Base-by-base conservation (phyloP, 805 yeast genomes). In the Phaffomyces antillensis region DNA sequence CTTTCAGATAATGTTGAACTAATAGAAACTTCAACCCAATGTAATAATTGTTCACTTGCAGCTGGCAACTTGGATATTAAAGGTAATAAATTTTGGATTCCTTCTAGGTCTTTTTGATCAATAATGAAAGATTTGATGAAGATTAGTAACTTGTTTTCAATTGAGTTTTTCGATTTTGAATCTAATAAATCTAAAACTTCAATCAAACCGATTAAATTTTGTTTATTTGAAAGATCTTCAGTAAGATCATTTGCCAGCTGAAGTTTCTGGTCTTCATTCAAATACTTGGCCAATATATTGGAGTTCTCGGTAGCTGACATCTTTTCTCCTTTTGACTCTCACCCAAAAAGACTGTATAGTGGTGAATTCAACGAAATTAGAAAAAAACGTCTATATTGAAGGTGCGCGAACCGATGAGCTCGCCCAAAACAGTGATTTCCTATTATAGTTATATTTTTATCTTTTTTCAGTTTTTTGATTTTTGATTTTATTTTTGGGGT, bases 21-120 rank as follows among this genome's bases (percentile, higher is more conserved):
- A 12, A 54, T 37, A 4, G 39, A 18, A 10, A 36, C 13, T 3
- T 35, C 25, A 9, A 51, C 7, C 51, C 53, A 51, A 1, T 36
- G n/a, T 5, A 54, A 41, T 2, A 48, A 34, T 5, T 37, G 7
- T 5, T 15, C 18, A 3, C 42, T 24, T 6, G 54, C 34, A 0
- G 2, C 17, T 12, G 56, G 52, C 3, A 54, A 36, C 7, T 43
- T 37, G 3, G 40, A 35, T 8, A 56, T 36, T 5, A 53, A 23
- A 2, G 17, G 15, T 9, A 45, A 4, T 8, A 45, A 4, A 13
- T 26, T 12, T 5, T 42, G 35, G 3, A 40, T 24, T 4, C 33
- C 6, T 8, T 17, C 26, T 2, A 47, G 4, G 12, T 25, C 39
- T 2, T 24, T 13, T 34, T 36, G n/a, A 7, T 8, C 2, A 2